Evolutionary conservation across 1,284 basidiomycete genomes (phyloP), one percentile per base, ranked within the genome.

Genomic region (Pyrrhoderma noxium): DNA sequence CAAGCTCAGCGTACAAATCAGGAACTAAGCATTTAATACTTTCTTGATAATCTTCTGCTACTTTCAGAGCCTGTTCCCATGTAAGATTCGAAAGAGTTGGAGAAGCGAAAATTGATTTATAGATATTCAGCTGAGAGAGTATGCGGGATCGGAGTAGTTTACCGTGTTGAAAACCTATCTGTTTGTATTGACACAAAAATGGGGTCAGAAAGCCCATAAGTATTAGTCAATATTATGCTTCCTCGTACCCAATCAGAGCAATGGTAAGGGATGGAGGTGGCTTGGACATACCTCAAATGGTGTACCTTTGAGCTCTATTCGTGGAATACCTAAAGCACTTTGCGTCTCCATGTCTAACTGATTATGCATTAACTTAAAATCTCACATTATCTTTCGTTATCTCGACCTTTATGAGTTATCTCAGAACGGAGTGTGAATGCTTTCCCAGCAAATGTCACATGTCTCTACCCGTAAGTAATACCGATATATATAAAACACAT

Each of bases 101-200:
- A 31, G 58, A 54, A 23, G 58, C 56, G 56, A 69, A 68, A 34
- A 69, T 58, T 1, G 54, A 59, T 39, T 60, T 59, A 52, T 69
- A 69, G 50, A 68, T 64, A 3, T 42, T 34, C 2, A 69, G 58
- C 47, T 68, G 66, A 21, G 61, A 58, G 18, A 59, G 55, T 34
- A 69, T 65, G 53, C 65, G 63, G 4, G 56, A 27, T 2, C 59
- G 60, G 8, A 68, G 60, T 2, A 55, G 53, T 3, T 45, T 53
- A 8, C 67, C 67, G 52, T 69, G 66, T 44, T 60, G 57, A 13
- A 57, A 38, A 3, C 67, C 67, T 36, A 67, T 64, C 67, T 68
- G 35, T 40, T 40, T 31, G 5, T 5, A 40, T 4, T 14, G 38
- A 40, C 38, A 22, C 5, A 40, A 7, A 7, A 22, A 40, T 9